Percentiles rank a stretch among this genome's conserved stretches.
These are phyloP conservation scores for Spencermartinsiella ligniputridi DNA, from an alignment of 1,139 yeast genomes.

Conservation along the genomic window DNA sequence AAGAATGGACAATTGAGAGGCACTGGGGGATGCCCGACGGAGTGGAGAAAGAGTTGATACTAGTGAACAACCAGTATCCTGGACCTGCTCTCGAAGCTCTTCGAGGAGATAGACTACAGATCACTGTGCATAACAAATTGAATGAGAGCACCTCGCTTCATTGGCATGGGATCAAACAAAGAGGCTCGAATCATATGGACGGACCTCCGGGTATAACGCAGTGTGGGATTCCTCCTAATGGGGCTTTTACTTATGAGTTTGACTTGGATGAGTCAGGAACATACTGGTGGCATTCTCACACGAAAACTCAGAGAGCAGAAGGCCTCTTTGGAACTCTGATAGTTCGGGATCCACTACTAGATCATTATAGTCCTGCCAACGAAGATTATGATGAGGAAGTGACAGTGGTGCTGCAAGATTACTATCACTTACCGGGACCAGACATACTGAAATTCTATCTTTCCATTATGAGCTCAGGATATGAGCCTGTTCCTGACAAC, in stretches of 20 bases:
- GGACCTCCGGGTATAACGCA: slow-evolving; percentile 80
- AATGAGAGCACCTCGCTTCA: slow-evolving; percentile 66
- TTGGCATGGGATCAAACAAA: slow-evolving; percentile 80
- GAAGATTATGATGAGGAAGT: slow-evolving; percentile 63
- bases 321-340: slow-evolving; percentile 78
- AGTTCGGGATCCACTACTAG: slow-evolving; percentile 46
- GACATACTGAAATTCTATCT: slow-evolving; percentile 50
- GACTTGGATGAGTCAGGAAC: slow-evolving; percentile 76
- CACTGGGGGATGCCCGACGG: slow-evolving; percentile 48
- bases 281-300: slow-evolving; percentile 86
- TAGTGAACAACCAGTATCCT: slow-evolving; percentile 72
- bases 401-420: slow-evolving; percentile 58
- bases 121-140: slow-evolving; percentile 61
- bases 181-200: slow-evolving; percentile 63
- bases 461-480: slow-evolving; percentile 76
- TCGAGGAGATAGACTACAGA: slow-evolving; percentile 59
- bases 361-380: slow-evolving; percentile 13
- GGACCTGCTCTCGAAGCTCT: slow-evolving; percentile 64
- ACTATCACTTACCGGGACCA: slow-evolving; percentile 61
- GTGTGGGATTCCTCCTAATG: slow-evolving; percentile 74
- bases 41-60: slow-evolving; percentile 49
- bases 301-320: slow-evolving; percentile 72
- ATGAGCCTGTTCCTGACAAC: slow-evolving; percentile 77
- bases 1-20: slow-evolving; percentile 2
- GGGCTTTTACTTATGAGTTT: slow-evolving; percentile 60